Evolutionary conservation across 2,329 filamentous ascomycete species (phyloP).

Genomic region (Colletotrichum tofieldiae): DNA sequence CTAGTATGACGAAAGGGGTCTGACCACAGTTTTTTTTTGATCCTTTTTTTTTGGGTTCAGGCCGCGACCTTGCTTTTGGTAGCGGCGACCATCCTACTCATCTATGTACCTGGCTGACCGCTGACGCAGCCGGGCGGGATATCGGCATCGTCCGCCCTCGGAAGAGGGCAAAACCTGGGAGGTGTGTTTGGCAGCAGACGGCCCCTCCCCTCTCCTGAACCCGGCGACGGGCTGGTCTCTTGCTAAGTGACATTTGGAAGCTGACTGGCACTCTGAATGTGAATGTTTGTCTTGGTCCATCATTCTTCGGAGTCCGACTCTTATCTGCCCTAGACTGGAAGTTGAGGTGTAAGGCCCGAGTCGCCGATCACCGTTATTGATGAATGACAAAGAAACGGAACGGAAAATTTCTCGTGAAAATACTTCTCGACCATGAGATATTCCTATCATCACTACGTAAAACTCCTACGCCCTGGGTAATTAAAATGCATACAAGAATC

Average conservation of each 20-base stretch:
- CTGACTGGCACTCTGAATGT: neutral
- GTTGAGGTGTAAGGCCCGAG: too few species aligned
- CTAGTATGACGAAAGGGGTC: neutral
- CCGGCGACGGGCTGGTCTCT: neutral
- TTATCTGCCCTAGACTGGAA: neutral
- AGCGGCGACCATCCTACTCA: neutral
- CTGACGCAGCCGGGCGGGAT: neutral
- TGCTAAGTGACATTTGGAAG: neutral
- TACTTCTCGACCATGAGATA: constrained; percentile 1
- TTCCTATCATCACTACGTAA: constrained; percentile 14
- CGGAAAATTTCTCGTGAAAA: neutral
- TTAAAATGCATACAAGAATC: constrained; percentile 22
- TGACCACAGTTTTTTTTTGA: neutral
- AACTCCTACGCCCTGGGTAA: neutral
- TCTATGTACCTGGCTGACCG: neutral
- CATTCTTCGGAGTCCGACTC: too few species aligned
- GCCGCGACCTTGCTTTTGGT: neutral
- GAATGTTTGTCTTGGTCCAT: neutral
- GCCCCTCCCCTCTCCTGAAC: constrained; percentile 1
- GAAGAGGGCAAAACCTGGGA: neutral
- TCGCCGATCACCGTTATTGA: neutral
- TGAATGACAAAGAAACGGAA: too few species aligned
- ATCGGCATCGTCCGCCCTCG: neutral
- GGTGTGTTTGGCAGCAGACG: constrained; percentile 1
- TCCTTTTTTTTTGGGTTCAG: neutral